Evolutionary conservation across 75 land plant genomes (phyloP), one percentile per base, ranked within the genome.

Genomic region (Chamaecyparis obtusa): DNA sequence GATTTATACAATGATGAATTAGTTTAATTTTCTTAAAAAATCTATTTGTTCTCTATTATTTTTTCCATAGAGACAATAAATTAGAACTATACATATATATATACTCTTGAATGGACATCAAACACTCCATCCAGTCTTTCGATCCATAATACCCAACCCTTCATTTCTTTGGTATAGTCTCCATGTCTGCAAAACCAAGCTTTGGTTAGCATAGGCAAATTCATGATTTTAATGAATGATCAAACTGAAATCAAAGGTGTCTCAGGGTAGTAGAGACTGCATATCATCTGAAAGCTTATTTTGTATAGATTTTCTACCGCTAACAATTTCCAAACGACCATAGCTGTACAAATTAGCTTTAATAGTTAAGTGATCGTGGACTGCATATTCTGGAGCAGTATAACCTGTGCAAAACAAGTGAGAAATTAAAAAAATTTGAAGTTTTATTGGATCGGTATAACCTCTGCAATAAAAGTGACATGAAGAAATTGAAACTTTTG

Each of bases 61-160:
- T n/a, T n/a, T n/a, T n/a, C n/a, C n/a, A n/a, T n/a, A n/a, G n/a
- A n/a, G n/a, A n/a, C n/a, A n/a, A n/a, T n/a, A n/a, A n/a, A n/a
- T n/a, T n/a, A n/a, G n/a, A n/a, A n/a, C n/a, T n/a, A n/a, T n/a
- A n/a, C n/a, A n/a, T n/a, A n/a, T n/a, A n/a, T n/a, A n/a, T n/a
- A n/a, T n/a, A n/a, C n/a, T n/a, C n/a, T n/a, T n/a, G n/a, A n/a
- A n/a, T n/a, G n/a, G 79, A 60, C 17, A 27, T 80, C 41, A 64
- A 84, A 17, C 83, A 92, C 3, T 51, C 85, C 17, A 11, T 49
- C 56, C 44, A 89, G n/a, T 2, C 54, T 27, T 60, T 84, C n/a
- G 81, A 85, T 92, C 93, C 60, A 92, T 44, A n/a, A 92, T 27
- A 8, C 84, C 85, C n/a, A n/a, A n/a, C n/a, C n/a, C n/a, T n/a